These are phyloP conservation scores for Kwoniella europaea DNA, from an alignment of 768 basidiomycete species.

Conservation along the genomic window DNA sequence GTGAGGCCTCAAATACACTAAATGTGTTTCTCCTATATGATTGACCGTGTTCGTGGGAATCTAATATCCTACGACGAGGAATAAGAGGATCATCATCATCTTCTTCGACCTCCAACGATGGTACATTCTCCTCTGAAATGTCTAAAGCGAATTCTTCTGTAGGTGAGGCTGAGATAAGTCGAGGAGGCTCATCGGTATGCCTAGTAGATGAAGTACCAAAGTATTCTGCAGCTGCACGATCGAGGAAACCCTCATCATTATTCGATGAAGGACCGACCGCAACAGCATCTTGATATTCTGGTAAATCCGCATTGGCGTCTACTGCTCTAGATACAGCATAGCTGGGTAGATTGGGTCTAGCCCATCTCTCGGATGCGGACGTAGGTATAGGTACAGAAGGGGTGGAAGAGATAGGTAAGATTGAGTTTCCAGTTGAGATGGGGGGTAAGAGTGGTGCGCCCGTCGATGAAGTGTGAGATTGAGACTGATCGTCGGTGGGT, in stretches of 20 bases:
- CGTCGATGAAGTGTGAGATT: neutral
- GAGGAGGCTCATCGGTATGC: neutral
- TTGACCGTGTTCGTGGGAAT: conserved; percentile 1
- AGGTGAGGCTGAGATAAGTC: neutral
- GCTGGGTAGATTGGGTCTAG: conserved; percentile 11
- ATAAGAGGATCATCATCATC: conserved; percentile 47
- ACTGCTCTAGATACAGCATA: conserved; percentile 18
- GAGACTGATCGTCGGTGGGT: neutral
- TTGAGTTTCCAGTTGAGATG: neutral
- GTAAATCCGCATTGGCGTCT: neutral
- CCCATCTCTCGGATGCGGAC: conserved; percentile 10
- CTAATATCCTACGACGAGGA: conserved; percentile 26
- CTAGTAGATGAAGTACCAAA: conserved; percentile 6
- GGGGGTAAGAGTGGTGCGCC: conserved; percentile 3
- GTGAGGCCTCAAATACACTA: neutral
- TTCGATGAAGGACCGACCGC: neutral
- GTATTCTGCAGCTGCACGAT: conserved; percentile 13
- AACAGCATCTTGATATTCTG: conserved; percentile 15
- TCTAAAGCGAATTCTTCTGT: conserved; percentile 4
- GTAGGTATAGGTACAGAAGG: conserved; percentile 16
- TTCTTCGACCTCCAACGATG: conserved; percentile 20
- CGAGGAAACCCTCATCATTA: neutral
- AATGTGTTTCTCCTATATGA: conserved; percentile 21
- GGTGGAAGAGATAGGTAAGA: neutral
- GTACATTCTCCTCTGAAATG: neutral